These are phyloP conservation scores for Tetrapisispora fleetii DNA, from an alignment of 805 yeast species.

Conservation along the genomic window DNA sequence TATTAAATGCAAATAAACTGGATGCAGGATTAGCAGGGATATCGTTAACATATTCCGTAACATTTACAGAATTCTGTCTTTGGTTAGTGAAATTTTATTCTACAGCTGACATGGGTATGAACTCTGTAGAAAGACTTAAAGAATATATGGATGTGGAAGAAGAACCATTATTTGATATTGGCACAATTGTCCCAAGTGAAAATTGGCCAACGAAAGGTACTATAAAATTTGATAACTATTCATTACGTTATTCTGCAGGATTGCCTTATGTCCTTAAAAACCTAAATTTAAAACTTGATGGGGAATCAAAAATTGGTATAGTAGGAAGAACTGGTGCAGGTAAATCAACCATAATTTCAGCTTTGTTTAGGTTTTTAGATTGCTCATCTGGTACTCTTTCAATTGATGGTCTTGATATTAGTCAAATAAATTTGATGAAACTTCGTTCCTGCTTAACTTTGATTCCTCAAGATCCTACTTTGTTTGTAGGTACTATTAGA, in stretches of 20 bases:
- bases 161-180: conserved; percentile 60
- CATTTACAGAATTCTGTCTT: conserved; percentile 78
- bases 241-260: conserved; percentile 82
- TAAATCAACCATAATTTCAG: conserved; percentile 91
- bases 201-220: conserved; percentile 82
- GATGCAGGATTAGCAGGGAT: conserved; percentile 96
- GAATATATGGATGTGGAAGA: conserved; percentile 79
- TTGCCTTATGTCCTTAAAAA: conserved; percentile 82
- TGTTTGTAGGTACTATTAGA: conserved; percentile 69
- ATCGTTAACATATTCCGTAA: conserved; percentile 81
- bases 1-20: conserved; percentile 51
- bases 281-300: conserved; percentile 70
- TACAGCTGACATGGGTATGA: conserved; percentile 88
- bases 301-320: conserved; percentile 78
- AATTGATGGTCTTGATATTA: conserved; percentile 69
- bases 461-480: conserved; percentile 80
- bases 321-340: conserved; percentile 99
- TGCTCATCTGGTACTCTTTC: conserved; percentile 64
- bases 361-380: conserved; percentile 74
- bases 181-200: conserved; percentile 53
- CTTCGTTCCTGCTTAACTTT: conserved; percentile 72
- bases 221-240: conserved; percentile 62
- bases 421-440: conserved; percentile 55
- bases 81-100: conserved; percentile 93
- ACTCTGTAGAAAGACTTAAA: conserved; percentile 86